A percentile compares a stretch with the other conserved stretches of the same genome.
These are phyloP conservation scores for Ogataea neopini DNA, from an alignment of 805 yeast genomes.

Conservation along the genomic window DNA sequence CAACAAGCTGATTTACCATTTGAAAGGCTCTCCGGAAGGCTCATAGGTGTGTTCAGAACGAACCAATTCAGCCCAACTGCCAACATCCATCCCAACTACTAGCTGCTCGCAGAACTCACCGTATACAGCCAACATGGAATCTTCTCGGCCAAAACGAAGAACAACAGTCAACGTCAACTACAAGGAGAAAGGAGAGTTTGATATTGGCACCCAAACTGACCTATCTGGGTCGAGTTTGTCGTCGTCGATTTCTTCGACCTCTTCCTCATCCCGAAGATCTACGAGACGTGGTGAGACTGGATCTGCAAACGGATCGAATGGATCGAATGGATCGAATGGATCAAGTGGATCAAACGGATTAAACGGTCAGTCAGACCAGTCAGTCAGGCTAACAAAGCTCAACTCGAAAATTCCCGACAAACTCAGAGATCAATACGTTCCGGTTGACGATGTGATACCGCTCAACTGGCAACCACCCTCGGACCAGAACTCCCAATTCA, in stretches of 20 bases:
- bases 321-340: too few relatives aligned
- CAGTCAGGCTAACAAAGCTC: background rate
- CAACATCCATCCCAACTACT: too few relatives aligned
- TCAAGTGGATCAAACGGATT: background rate
- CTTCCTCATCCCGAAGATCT: background rate
- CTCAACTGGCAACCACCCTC: constrained; percentile 54
- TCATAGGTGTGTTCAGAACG: too few relatives aligned
- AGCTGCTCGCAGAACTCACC: background rate
- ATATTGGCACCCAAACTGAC: constrained; percentile 19
- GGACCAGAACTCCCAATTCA: constrained; percentile 40
- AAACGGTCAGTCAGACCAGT: background rate
- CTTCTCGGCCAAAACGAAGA: constrained; percentile 33
- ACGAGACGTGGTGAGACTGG: constrained; percentile 4
- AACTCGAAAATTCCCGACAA: constrained; percentile 10
- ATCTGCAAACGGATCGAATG: background rate
- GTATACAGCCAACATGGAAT: constrained; percentile 11
- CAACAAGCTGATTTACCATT: background rate
- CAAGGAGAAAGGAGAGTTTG: constrained; percentile 35
- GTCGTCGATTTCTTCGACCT: background rate
- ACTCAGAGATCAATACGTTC: constrained; percentile 20
- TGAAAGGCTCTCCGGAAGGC: background rate
- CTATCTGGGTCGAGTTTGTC: constrained; percentile 1
- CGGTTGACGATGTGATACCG: constrained; percentile 40
- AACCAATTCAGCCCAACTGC: too few relatives aligned
- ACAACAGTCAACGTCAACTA: constrained; percentile 36